Percentiles rank a stretch among this genome's conserved stretches.
Conservation (phyloP, 345 rosid species). For the Populus deltoides region DNA sequence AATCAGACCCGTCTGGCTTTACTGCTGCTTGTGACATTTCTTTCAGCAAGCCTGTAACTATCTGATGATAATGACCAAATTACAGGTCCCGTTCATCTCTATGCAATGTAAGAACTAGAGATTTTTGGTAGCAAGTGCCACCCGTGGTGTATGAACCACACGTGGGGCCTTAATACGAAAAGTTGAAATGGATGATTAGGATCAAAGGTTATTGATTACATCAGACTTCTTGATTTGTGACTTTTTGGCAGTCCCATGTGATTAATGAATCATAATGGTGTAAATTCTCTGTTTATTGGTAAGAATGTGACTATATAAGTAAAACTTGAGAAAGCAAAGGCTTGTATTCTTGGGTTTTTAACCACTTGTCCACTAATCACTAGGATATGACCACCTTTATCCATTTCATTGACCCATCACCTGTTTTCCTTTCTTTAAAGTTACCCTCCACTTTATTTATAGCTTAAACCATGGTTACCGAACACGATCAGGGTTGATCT, state of each 20-base stretch:
- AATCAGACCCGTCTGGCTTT: conserved; percentile 16
- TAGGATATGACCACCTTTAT: background rate
- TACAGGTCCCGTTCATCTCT: background rate
- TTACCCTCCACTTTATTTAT: background rate
- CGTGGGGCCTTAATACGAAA: background rate
- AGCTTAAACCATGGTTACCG: too few relatives aligned
- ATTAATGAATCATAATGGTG: background rate
- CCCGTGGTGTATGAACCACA: background rate
- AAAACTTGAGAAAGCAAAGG: too few relatives aligned
- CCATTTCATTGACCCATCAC: background rate
- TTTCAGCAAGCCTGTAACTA: background rate
- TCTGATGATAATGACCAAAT: background rate
- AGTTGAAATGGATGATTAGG: background rate
- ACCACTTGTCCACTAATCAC: background rate
- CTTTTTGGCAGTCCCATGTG: background rate
- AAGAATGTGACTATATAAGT: background rate
- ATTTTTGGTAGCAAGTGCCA: background rate
- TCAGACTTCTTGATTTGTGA: background rate
- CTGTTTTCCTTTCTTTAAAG: background rate
- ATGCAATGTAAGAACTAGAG: background rate
- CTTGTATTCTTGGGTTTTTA: background rate
- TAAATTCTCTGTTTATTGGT: background rate
- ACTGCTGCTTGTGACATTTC: conserved; percentile 16
- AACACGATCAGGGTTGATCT: too few relatives aligned
- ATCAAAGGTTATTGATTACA: background rate